Base-by-base conservation (phyloP, 2,329 filamentous ascomycete genomes). In the Aspergillus sp. region DNA sequence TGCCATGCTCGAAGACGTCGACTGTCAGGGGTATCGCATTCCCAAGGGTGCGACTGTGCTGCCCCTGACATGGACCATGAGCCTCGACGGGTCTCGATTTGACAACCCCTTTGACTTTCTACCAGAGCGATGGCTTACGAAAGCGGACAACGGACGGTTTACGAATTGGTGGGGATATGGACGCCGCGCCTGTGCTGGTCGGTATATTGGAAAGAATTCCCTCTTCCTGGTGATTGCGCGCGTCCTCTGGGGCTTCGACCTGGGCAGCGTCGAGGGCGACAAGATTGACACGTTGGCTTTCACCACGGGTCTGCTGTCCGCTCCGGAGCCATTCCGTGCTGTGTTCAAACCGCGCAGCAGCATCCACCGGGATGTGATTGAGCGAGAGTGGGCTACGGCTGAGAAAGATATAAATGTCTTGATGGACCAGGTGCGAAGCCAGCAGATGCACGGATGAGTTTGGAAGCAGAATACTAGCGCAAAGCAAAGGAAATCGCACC, bases 11-110 rank as follows among this genome's bases (percentile, higher is more conserved):
- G 56, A 58, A 5, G 67, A 70, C 22, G 54, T 59, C 14, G 38
- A 47, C 8, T 73, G 71, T 53, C 64, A 68, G 30, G 62, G 63
- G 32, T 61, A 66, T 35, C 47, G 54, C 33, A 71, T 74, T 19
- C 70, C 71, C 14, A 65, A 65, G 38, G 64, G 62, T 17, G 66
- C 70, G 7, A 60, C 65, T 3, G 38, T 72, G 10, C 22, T 62
- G 9, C 47, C 52, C 9, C 67, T 61, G n/a, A 38, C 47, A 19
- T 60, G 59, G 53, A 49, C 53, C 24, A 50, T 54, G 42, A 26
- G 17, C 11, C 22, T 46, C 4, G 53, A 61, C n/a, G 53, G 60
- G 33, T 24, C 52, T 19, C 26, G 52, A 7, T 51, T 49, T 24
- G 58, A 58, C 36, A 40, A 59, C 1, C 33, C 55, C 6, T 49